phyloP scores from a whole-genome alignment of 306 rosid species.

The Coriaria nepalensis region DNA sequence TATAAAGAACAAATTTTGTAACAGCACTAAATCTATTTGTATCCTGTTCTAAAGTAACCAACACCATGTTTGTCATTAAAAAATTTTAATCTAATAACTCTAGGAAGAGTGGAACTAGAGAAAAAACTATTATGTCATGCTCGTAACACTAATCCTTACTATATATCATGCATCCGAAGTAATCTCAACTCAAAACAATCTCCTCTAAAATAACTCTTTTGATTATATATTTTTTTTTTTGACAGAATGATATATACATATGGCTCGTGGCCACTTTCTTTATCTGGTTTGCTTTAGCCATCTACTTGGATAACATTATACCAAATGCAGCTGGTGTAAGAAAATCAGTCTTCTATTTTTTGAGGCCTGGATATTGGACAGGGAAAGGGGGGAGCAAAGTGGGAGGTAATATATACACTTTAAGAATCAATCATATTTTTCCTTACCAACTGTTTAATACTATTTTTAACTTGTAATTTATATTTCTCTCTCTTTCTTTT shows the following conservation, averaged over 20 bases:
- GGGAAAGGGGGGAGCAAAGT: constrained; percentile 66
- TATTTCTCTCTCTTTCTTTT: constrained; percentile 11
- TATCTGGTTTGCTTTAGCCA: constrained; percentile 69
- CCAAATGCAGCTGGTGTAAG: constrained; percentile 84
- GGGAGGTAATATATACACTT: constrained; percentile 41
- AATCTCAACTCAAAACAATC: not conserved
- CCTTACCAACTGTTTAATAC: no score
- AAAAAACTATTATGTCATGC: no score
- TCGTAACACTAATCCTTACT: constrained; percentile 4
- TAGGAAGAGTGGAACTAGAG: no score
- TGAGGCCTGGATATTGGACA: constrained; percentile 60
- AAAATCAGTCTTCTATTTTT: constrained; percentile 57
- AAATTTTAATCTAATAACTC: no score
- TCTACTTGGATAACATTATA: constrained; percentile 76
- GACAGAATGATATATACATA: constrained; percentile 52
- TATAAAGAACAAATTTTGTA: no score
- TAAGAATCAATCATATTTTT: no score
- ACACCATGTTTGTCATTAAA: no score
- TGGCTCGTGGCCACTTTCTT: constrained; percentile 63
- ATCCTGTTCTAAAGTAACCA: no score
- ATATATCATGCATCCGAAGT: not conserved
- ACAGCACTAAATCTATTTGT: no score
- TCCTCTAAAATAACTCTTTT: constrained; percentile 1
- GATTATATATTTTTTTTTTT: constrained; percentile 19
- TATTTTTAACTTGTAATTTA: no score